A percentile compares a stretch with the other conserved stretches of the same genome.
These are phyloP conservation scores for Candida tibetensis DNA, from an alignment of 805 yeast species.

Conservation along the genomic window DNA sequence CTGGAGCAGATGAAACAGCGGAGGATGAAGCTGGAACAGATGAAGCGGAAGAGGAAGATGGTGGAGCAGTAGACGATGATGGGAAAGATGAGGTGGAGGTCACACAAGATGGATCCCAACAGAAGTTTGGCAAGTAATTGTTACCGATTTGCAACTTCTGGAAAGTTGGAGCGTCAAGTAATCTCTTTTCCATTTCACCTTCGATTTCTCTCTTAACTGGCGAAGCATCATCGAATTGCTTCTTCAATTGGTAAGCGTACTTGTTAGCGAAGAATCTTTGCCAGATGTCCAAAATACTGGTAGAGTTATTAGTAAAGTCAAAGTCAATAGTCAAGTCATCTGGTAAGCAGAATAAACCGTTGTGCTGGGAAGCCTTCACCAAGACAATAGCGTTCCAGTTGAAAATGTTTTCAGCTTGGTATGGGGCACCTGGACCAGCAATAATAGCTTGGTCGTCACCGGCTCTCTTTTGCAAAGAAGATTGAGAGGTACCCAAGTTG, in stretches of 20 bases:
- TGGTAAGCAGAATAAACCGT: constrained; percentile 16
- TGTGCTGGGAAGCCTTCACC: constrained; percentile 12
- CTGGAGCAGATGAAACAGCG: constrained; percentile 1
- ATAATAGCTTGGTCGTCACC: constrained; percentile 6
- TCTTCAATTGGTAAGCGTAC: constrained; percentile 9
- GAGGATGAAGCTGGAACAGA: constrained; percentile 4
- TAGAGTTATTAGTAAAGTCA: constrained; percentile 10
- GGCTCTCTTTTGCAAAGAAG: constrained; percentile 7
- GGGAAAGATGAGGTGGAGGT: constrained; percentile 7
- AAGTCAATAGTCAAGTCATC: constrained; percentile 14
- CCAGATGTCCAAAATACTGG: constrained; percentile 7
- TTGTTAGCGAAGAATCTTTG: constrained; percentile 10
- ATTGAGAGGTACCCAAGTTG: constrained; percentile 11
- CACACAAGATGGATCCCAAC: constrained; percentile 12
- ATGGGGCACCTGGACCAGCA: constrained; percentile 11
- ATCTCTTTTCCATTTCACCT: constrained; percentile 5
- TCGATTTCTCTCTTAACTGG: constrained; percentile 9
- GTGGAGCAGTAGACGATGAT: constrained; percentile 6
- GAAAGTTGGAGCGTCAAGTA: constrained; percentile 7
- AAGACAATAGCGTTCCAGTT: constrained; percentile 16
- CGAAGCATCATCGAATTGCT: constrained; percentile 6
- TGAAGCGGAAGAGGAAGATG: constrained; percentile 4
- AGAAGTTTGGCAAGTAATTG: constrained; percentile 17
- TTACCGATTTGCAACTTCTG: constrained; percentile 7
- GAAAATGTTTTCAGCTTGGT: constrained; percentile 12